Evolutionary conservation across 2,329 filamentous ascomycete genomes (phyloP).

Genomic region (Onygena corvina): DNA sequence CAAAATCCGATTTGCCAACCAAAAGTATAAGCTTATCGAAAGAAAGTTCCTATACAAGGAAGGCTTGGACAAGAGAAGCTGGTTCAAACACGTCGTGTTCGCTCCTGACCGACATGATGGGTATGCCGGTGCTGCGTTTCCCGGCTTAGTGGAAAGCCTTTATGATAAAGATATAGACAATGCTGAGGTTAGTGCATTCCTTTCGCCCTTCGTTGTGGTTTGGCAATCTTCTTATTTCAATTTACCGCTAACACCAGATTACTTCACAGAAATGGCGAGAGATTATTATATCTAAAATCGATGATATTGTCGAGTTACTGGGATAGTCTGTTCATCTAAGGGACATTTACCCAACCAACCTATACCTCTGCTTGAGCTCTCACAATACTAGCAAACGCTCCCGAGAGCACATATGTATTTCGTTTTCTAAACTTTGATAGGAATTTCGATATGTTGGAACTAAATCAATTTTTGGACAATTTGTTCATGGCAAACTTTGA

Average conservation of each 20-base stretch:
- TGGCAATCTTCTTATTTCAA: neutral
- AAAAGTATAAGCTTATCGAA: conserved; percentile 74
- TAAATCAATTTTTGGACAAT: no score
- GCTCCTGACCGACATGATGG: conserved; percentile 86
- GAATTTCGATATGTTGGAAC: no score
- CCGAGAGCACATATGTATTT: no score
- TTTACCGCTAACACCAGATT: neutral
- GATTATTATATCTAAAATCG: conserved; percentile 29
- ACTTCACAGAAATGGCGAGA: conserved; percentile 29
- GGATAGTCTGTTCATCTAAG: neutral
- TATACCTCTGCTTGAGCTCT: no score
- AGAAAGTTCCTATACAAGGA: conserved; percentile 62
- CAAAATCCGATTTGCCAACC: conserved; percentile 56
- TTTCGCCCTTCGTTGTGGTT: neutral
- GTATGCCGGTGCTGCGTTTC: conserved; percentile 63
- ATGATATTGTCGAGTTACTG: conserved; percentile 6
- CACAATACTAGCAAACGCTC: no score
- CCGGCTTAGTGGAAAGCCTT: conserved; percentile 51
- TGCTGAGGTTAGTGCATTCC: conserved; percentile 38
- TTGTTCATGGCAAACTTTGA: no score
- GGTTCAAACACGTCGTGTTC: conserved; percentile 95
- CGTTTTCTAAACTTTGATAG: no score
- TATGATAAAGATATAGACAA: conserved; percentile 39
- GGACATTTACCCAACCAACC: no score
- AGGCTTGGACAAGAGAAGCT: conserved; percentile 65